Evolutionary conservation across 2,329 filamentous ascomycete genomes (phyloP).

Genomic region (Alternaria arborescens): DNA sequence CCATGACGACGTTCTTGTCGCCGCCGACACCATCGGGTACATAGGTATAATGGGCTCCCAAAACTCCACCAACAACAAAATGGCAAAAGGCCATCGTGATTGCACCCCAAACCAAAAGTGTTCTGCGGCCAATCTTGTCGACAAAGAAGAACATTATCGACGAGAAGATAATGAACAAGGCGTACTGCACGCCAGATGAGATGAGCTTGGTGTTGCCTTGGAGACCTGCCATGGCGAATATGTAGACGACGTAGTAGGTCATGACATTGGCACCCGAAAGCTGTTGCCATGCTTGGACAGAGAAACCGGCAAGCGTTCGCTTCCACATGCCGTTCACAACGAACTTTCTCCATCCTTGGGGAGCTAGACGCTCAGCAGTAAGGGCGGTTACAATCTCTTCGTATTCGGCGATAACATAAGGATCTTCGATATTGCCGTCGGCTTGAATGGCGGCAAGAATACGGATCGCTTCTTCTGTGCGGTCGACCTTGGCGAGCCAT

Average conservation of each 20-base stretch:
- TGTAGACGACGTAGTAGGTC: conserved; percentile 57
- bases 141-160: conserved; percentile 77
- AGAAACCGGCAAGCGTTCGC: conserved; percentile 74
- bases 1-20: conserved; percentile 63
- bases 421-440: conserved; percentile 68
- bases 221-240: conserved; percentile 77
- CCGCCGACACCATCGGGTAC: conserved; percentile 52
- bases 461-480: conserved; percentile 55
- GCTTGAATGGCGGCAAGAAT: conserved; percentile 56
- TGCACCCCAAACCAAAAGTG: conserved; percentile 70
- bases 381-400: conserved; percentile 77
- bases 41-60: conserved; percentile 56
- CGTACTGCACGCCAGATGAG: conserved; percentile 74
- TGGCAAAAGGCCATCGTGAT: conserved; percentile 68
- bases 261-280: conserved; percentile 76
- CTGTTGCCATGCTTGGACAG: conserved; percentile 79
- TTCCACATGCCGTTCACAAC: conserved; percentile 77
- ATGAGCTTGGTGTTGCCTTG: conserved; percentile 66
- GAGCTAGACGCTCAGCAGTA: conserved; percentile 76
- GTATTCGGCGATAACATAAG: conserved; percentile 73
- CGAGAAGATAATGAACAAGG: conserved; percentile 84
- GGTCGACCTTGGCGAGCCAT: conserved; percentile 57
- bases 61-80: conserved; percentile 61
- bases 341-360: conserved; percentile 75
- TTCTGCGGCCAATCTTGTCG: conserved; percentile 77